These are phyloP conservation scores for Hydnomerulius pinastri DNA, from an alignment of 768 basidiomycete genomes.

Conservation along the genomic window DNA sequence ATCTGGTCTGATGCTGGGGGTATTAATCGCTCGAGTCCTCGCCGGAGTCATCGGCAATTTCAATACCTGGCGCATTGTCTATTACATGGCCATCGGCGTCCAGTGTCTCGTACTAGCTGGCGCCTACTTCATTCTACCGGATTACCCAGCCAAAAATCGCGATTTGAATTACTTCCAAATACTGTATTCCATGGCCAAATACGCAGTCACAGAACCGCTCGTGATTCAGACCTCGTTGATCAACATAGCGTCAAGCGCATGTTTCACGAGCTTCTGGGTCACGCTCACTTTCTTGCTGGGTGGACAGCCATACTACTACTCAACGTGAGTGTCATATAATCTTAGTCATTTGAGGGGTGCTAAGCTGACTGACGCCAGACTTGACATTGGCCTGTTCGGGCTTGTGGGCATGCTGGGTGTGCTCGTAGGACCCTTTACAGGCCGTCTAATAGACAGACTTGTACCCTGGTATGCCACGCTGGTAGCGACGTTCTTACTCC, in stretches of 20 bases:
- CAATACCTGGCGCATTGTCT: conserved; percentile 70
- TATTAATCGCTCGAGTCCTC: conserved; percentile 74
- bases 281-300: conserved; percentile 82
- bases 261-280: conserved; percentile 66
- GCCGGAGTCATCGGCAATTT: conserved; percentile 77
- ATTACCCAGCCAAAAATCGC: conserved; percentile 77
- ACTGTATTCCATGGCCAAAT: conserved; percentile 76
- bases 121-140: conserved; percentile 70
- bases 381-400: conserved; percentile 72
- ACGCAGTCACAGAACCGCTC: conserved; percentile 74
- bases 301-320: conserved; percentile 73
- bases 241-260: conserved; percentile 59
- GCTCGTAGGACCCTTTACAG: conserved; percentile 66
- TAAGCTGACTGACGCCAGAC: conserved; percentile 29
- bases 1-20: conserved; percentile 67
- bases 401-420: conserved; percentile 75
- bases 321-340: conserved; percentile 46
- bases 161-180: conserved; percentile 68
- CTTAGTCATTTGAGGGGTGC: background rate
- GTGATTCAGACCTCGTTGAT: conserved; percentile 70
- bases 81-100: conserved; percentile 74
- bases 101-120: conserved; percentile 60
- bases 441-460: conserved; percentile 66
- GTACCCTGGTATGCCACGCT: conserved; percentile 80
- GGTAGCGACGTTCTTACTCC: conserved; percentile 46